These are phyloP conservation scores for Biscogniauxia sp. DNA, from an alignment of 2,329 filamentous ascomycete genomes.

Conservation along the genomic window DNA sequence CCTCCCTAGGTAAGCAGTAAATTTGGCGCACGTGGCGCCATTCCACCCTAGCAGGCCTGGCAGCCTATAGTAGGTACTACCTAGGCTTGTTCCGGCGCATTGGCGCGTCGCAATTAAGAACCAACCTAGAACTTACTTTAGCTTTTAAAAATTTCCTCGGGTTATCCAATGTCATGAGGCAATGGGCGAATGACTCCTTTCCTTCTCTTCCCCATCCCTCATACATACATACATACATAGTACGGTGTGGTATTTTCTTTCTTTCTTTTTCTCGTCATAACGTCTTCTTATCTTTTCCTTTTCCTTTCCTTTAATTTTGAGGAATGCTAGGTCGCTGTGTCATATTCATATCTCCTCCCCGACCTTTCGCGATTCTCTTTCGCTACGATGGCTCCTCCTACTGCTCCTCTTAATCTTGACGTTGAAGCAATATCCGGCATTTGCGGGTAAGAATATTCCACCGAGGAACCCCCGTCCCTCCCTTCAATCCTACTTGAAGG, in stretches of 20 bases:
- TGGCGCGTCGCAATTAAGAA: background rate
- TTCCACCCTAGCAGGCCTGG: background rate
- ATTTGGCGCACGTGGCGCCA: background rate
- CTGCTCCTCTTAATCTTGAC: slow-evolving; percentile 66
- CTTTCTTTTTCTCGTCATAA: too few relatives aligned
- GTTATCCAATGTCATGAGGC: background rate
- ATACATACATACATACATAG: too few relatives aligned
- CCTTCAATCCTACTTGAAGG: background rate
- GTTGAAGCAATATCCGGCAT: slow-evolving; percentile 91
- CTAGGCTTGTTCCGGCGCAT: background rate
- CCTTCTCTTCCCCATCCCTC: background rate
- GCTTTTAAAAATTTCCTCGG: background rate
- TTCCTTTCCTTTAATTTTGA: too few relatives aligned
- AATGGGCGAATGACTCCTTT: background rate
- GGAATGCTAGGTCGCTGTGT: too few relatives aligned
- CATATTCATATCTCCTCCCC: too few relatives aligned
- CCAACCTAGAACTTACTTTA: background rate
- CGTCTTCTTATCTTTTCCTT: too few relatives aligned
- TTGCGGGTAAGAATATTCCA: slow-evolving; percentile 61
- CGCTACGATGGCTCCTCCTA: slow-evolving; percentile 51
- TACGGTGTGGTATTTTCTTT: too few relatives aligned
- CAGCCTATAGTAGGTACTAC: too few relatives aligned
- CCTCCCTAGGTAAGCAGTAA: too few relatives aligned
- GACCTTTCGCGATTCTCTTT: background rate
- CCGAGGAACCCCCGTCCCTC: background rate